Conservation (phyloP, 352 stramenopile species). For the Pythium sukuiense region DNA sequence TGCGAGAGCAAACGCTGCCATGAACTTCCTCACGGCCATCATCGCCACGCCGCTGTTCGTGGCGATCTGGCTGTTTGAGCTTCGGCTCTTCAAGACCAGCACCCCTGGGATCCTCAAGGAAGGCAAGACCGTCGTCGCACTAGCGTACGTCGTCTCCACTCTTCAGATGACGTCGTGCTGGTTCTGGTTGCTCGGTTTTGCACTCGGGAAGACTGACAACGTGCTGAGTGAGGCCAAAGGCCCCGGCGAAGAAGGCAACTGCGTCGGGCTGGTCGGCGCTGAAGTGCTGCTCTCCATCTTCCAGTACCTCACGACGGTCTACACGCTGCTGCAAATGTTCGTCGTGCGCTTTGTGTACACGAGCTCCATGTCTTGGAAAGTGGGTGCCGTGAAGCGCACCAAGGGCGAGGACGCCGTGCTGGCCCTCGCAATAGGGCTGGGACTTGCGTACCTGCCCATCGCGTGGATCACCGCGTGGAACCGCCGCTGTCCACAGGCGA, state of each 20-base stretch:
- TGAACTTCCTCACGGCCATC: conserved; percentile 16
- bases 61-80: conserved; percentile 13
- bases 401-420: conserved; percentile 10
- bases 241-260: conserved; percentile 13
- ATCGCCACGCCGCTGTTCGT: conserved; percentile 14
- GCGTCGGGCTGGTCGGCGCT: conserved; percentile 15
- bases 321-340: conserved; percentile 18
- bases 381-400: not conserved
- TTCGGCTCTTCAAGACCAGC: conserved; percentile 13
- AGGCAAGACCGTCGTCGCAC: conserved; percentile 11
- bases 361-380: conserved; percentile 13
- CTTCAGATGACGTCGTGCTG: not conserved
- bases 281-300: conserved; percentile 16
- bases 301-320: conserved; percentile 17
- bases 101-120: conserved; percentile 7
- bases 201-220: conserved; percentile 7
- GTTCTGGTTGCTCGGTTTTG: conserved; percentile 13
- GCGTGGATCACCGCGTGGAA: conserved; percentile 19
- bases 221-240: conserved; percentile 13
- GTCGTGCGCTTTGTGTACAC: conserved; percentile 20
- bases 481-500: conserved; percentile 12
- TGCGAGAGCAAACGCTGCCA: too few relatives aligned
- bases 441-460: conserved; percentile 13
- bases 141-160: conserved; percentile 9
- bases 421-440: not conserved